Evolutionary conservation across 2,329 filamentous ascomycete genomes (phyloP).

Genomic region (Dothiorella sarmentorum): DNA sequence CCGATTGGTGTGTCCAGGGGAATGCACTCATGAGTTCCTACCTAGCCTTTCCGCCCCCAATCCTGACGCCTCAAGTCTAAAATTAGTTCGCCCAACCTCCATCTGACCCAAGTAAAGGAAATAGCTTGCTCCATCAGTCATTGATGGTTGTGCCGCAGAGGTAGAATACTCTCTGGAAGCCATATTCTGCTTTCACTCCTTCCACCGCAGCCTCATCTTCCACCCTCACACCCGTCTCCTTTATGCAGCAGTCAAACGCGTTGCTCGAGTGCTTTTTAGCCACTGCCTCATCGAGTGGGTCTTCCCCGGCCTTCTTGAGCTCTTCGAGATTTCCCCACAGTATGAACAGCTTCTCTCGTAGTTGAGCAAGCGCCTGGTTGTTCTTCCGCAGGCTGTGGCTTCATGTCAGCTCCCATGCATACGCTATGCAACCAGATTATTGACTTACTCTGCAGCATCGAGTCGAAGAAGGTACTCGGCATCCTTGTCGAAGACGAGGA

Average conservation of each 20-base stretch:
- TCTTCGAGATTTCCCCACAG: conserved; percentile 89
- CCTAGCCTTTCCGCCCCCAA: too few species aligned
- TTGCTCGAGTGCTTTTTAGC: conserved; percentile 33
- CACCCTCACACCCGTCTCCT: conserved; percentile 36
- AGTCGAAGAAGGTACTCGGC: conserved; percentile 56
- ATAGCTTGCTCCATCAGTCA: not conserved
- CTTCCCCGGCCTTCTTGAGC: conserved; percentile 44
- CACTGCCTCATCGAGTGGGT: conserved; percentile 27
- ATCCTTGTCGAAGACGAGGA: conserved; percentile 61
- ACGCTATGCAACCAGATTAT: not conserved
- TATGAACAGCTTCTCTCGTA: conserved; percentile 69
- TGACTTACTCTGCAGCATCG: conserved; percentile 53
- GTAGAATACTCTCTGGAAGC: conserved; percentile 4
- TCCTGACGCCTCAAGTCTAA: too few species aligned
- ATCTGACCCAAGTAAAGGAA: not conserved
- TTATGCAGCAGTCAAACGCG: conserved; percentile 46
- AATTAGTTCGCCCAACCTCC: not conserved
- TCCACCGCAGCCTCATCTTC: conserved; percentile 10
- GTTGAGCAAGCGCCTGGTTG: conserved; percentile 42
- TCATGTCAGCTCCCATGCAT: not conserved
- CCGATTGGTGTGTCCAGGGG: too few species aligned
- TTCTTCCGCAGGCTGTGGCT: conserved; percentile 55
- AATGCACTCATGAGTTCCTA: too few species aligned
- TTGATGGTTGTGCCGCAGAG: conserved; percentile 5
- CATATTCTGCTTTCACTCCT: not conserved